Evolutionary conservation across 176 grass and related monocot species (phyloP).

Genomic region (Tuctoria greenei): DNA sequence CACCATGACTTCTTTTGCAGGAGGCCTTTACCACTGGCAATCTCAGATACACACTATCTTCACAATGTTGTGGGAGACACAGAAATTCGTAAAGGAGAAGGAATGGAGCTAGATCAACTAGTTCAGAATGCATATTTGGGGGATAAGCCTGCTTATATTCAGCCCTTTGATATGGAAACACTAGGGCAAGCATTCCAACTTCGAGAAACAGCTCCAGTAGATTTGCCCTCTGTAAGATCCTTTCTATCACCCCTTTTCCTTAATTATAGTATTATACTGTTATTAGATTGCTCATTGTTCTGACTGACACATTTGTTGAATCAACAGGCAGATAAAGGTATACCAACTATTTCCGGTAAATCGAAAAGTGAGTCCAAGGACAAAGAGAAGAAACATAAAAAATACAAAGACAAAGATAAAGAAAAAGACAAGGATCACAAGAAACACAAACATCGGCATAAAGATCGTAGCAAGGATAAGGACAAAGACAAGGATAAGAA

Average conservation of each 20-base stretch:
- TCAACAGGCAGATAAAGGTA: conserved; percentile 75
- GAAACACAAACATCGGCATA: conserved; percentile 94
- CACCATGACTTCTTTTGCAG: conserved; percentile 99
- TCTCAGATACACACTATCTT: conserved; percentile 95
- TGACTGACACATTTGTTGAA: conserved; percentile 14
- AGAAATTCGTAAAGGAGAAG: conserved; percentile 96
- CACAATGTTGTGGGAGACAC: conserved; percentile 85
- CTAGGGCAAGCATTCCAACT: conserved; percentile 90
- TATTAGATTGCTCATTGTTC: conserved; percentile 10
- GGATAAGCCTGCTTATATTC: conserved; percentile 71
- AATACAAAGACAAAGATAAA: conserved; percentile 80
- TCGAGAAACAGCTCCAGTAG: conserved; percentile 74
- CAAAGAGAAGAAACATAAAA: conserved; percentile 97
- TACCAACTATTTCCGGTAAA: conserved; percentile 78
- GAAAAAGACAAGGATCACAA: conserved; percentile 97
- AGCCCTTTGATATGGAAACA: conserved; percentile 70
- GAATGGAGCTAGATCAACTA: conserved; percentile 94
- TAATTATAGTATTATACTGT: not conserved
- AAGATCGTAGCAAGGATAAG: conserved; percentile 87
- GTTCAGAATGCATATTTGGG: conserved; percentile 67
- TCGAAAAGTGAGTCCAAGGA: conserved; percentile 76
- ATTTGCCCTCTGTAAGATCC: conserved; percentile 83
- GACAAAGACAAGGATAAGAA: conserved; percentile 87
- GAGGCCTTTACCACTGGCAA: conserved; percentile 65
- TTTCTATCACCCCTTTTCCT: not conserved